Evolutionary conservation across 257 asterid species (phyloP).

Genomic region (Galeopsis tetrahit): DNA sequence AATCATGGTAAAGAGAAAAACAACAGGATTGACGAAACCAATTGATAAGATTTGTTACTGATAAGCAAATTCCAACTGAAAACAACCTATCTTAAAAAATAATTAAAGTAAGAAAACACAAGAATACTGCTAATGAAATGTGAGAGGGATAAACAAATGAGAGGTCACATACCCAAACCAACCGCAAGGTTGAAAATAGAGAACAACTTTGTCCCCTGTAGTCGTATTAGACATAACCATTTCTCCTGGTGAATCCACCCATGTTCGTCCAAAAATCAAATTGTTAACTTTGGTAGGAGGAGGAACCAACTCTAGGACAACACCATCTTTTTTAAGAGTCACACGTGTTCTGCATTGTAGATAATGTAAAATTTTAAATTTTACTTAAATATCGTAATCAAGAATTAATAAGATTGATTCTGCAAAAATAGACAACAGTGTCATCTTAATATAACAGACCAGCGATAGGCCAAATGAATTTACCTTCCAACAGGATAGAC

Average conservation of each 20-base stretch:
- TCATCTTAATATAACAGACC: constrained; percentile 11
- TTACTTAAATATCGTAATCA: background rate
- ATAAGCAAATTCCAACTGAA: constrained; percentile 8
- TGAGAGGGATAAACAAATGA: background rate
- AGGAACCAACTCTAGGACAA: constrained; percentile 87
- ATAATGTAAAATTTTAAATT: constrained; percentile 23
- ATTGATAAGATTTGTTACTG: background rate
- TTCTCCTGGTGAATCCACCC: constrained; percentile 98
- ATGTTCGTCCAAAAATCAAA: constrained; percentile 94
- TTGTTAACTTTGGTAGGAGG: constrained; percentile 96
- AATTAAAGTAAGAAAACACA: background rate
- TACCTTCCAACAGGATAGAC: constrained; percentile 99
- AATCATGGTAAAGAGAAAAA: background rate
- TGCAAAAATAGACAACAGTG: background rate
- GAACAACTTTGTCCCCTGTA: constrained; percentile 94
- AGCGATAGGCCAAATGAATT: constrained; percentile 20
- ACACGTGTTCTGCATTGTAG: constrained; percentile 76
- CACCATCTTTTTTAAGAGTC: constrained; percentile 80
- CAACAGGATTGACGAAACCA: background rate
- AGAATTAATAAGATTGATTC: constrained; percentile 2
- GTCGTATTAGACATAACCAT: constrained; percentile 91
- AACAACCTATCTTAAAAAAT: constrained; percentile 2
- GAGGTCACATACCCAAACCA: constrained; percentile 89
- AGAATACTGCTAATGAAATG: background rate
- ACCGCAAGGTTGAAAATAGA: constrained; percentile 98